Percentiles rank a stretch among this genome's conserved stretches.
Evolutionary conservation across 2,329 filamentous ascomycete species (phyloP).

Genomic region (Colletotrichum chrysophilum): DNA sequence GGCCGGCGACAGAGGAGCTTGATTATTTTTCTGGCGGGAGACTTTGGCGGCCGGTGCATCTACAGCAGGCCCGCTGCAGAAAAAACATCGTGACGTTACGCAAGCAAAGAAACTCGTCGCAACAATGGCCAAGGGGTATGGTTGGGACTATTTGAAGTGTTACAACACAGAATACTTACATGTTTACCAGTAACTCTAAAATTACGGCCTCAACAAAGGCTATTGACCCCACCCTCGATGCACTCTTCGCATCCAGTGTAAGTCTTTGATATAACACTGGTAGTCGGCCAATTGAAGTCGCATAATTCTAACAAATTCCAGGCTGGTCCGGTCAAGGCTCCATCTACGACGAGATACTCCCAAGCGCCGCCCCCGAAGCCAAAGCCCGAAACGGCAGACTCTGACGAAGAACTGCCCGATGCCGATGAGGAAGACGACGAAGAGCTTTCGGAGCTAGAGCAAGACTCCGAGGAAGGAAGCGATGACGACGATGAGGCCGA

Average conservation of each 20-base stretch:
- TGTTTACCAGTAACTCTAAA: neutral
- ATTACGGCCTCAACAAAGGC: slow-evolving; percentile 55
- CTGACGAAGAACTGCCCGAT: slow-evolving; percentile 34
- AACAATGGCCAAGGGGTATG: slow-evolving; percentile 26
- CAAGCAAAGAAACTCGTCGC: neutral
- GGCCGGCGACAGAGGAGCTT: slow-evolving; percentile 7
- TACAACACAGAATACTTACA: neutral
- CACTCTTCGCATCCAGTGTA: slow-evolving; percentile 77
- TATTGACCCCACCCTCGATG: slow-evolving; percentile 72
- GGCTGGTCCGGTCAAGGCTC: slow-evolving; percentile 56
- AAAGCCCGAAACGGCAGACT: slow-evolving; percentile 30
- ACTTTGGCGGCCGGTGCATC: slow-evolving; percentile 5
- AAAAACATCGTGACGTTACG: neutral
- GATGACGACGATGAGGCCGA: slow-evolving; percentile 31
- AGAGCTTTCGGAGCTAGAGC: slow-evolving; percentile 10
- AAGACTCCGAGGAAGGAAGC: neutral
- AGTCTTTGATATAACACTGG: slow-evolving; percentile 37
- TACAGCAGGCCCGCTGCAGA: slow-evolving; percentile 5
- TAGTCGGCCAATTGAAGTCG: neutral
- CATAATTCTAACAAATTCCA: slow-evolving; percentile 32
- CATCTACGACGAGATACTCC: slow-evolving; percentile 50
- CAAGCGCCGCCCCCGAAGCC: slow-evolving; percentile 36
- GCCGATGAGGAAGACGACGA: slow-evolving; percentile 34
- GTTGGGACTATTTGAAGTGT: too few species aligned
- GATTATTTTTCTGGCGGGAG: slow-evolving; percentile 1